Percentiles rank a stretch among this genome's conserved stretches.
Conservation (phyloP, 208 protist species). For the Trypanosoma conorhini region DNA sequence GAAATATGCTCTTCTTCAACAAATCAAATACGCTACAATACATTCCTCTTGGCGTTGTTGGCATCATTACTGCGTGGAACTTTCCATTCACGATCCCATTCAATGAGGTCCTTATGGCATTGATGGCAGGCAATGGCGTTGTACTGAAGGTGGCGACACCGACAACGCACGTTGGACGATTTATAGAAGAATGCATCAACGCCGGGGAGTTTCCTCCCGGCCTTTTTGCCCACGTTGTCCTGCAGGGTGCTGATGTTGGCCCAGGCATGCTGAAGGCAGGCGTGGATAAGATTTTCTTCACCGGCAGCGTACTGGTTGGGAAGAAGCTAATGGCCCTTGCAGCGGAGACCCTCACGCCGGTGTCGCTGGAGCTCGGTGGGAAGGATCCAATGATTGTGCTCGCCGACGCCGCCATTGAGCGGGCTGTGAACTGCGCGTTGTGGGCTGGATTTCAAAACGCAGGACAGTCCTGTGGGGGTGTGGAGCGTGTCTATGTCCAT, state of each 20-base stretch:
- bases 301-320: slow-evolving; percentile 77
- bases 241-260: slow-evolving; percentile 43
- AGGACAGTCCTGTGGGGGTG: slow-evolving; percentile 78
- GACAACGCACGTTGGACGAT: slow-evolving; percentile 51
- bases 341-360: slow-evolving; percentile 68
- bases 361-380: slow-evolving; percentile 84
- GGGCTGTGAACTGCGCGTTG: slow-evolving; percentile 77
- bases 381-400: slow-evolving; percentile 86
- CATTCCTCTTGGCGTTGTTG: slow-evolving; percentile 81
- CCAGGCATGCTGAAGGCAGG: slow-evolving; percentile 44
- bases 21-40: slow-evolving; percentile 77
- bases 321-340: slow-evolving; percentile 77
- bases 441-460: slow-evolving; percentile 85
- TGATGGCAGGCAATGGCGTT: slow-evolving; percentile 85
- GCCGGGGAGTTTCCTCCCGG: slow-evolving; percentile 55
- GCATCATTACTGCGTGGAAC: slow-evolving; percentile 90
- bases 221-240: slow-evolving; percentile 64
- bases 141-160: slow-evolving; percentile 76
- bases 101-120: slow-evolving; percentile 74
- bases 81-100: slow-evolving; percentile 88
- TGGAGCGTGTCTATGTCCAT: slow-evolving; percentile 81
- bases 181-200: slow-evolving; percentile 64
- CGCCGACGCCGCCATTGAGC: slow-evolving; percentile 72
- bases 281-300: slow-evolving; percentile 87
- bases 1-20: slow-evolving; percentile 72